These are phyloP conservation scores for Corymbia maculata DNA, from an alignment of 345 rosid species.

Conservation along the genomic window DNA sequence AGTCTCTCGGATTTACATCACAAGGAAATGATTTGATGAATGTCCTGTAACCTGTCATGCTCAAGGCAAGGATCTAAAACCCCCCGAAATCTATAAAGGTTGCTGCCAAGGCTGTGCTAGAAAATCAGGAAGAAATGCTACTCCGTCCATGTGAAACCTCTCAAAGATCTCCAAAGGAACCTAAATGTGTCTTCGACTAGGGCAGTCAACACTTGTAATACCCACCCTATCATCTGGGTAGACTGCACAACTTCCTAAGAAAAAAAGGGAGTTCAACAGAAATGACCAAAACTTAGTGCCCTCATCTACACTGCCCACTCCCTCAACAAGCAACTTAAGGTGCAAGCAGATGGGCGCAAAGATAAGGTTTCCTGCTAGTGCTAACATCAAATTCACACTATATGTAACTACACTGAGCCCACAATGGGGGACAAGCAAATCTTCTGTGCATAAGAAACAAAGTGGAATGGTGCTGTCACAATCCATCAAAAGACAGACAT, in stretches of 20 bases:
- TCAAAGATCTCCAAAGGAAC: background rate
- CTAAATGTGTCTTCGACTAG: background rate
- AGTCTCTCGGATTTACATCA: background rate
- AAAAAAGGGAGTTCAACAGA: background rate
- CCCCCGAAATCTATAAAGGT: background rate
- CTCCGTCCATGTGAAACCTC: background rate
- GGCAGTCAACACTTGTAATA: background rate
- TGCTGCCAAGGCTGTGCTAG: background rate
- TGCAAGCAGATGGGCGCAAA: background rate
- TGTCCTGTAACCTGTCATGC: background rate
- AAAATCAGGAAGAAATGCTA: background rate
- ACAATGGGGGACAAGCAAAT: background rate
- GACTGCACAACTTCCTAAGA: background rate
- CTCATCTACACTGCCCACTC: background rate
- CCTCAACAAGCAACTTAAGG: background rate
- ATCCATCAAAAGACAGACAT: background rate
- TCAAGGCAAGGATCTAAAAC: background rate
- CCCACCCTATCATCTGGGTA: background rate
- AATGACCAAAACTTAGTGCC: background rate
- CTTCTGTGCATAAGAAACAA: background rate
- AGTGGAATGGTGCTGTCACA: background rate
- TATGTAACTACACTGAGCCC: background rate
- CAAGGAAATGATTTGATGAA: background rate
- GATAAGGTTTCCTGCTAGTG: background rate
- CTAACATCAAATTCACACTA: background rate